These are phyloP conservation scores for Alternaria longipes DNA, from an alignment of 2,329 filamentous ascomycete species.

Conservation along the genomic window DNA sequence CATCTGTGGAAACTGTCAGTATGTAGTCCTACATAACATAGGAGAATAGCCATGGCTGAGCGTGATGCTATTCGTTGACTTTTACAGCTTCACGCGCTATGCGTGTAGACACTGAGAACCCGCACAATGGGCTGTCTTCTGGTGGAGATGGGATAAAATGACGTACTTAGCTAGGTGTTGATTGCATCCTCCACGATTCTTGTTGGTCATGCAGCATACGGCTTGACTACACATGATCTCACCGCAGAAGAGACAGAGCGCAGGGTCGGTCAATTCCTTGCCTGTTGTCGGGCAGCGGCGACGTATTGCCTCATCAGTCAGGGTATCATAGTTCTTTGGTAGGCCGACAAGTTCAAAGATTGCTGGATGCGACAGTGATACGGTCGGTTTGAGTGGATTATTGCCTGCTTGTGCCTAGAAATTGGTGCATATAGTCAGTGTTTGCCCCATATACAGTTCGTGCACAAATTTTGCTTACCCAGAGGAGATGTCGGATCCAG, in stretches of 20 bases:
- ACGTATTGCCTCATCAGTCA: constrained; percentile 91
- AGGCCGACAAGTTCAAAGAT: constrained; percentile 95
- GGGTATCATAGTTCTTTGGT: constrained; percentile 87
- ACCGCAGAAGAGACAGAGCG: constrained; percentile 92
- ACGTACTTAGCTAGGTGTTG: constrained; percentile 87
- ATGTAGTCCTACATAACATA: neutral
- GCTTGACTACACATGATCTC: constrained; percentile 97
- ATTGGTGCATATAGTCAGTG: neutral
- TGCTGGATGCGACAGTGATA: constrained; percentile 77
- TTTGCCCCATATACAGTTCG: neutral
- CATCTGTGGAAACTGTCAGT: constrained; percentile 66
- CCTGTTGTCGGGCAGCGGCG: constrained; percentile 86
- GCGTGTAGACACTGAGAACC: too few species aligned
- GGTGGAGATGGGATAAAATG: neutral
- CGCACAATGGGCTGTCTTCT: too few species aligned
- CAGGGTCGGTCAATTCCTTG: constrained; percentile 89
- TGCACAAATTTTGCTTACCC: constrained; percentile 13
- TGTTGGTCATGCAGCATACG: constrained; percentile 82
- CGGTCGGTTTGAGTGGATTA: constrained; percentile 53
- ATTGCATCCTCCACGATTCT: constrained; percentile 71
- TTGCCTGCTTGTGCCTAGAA: constrained; percentile 43
- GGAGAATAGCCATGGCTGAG: constrained; percentile 20
- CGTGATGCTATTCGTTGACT: neutral
- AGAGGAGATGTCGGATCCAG: constrained; percentile 76
- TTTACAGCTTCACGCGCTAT: neutral